phyloP scores from a whole-genome alignment of 805 yeast species.

The Dipodascus albidus region DNA sequence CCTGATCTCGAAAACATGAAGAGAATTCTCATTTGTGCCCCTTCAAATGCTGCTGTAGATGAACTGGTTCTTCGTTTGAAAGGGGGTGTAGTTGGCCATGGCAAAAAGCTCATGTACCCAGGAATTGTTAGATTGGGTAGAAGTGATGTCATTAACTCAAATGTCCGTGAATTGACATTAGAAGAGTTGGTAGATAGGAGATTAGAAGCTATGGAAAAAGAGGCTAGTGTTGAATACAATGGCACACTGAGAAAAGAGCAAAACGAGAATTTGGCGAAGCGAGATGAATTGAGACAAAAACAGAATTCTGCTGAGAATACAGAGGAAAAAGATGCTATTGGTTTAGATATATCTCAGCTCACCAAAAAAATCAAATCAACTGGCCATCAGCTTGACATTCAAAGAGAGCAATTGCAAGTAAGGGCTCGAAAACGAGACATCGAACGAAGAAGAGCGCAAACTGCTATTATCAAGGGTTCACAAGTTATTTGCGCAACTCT shows the following conservation, averaged over 20 bases:
- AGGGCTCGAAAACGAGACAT: constrained; percentile 66
- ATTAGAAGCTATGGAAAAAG: constrained; percentile 26
- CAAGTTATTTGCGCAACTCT: constrained; percentile 85
- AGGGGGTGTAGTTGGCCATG: constrained; percentile 43
- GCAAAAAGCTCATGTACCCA: constrained; percentile 41
- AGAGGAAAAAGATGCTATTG: constrained; percentile 12
- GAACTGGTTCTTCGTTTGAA: constrained; percentile 78
- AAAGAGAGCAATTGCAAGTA: constrained; percentile 60
- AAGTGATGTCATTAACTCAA: constrained; percentile 72
- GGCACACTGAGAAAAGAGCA: constrained; percentile 40
- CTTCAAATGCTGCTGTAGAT: constrained; percentile 98
- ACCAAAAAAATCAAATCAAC: constrained; percentile 52
- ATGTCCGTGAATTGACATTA: constrained; percentile 71
- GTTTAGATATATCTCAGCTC: constrained; percentile 43
- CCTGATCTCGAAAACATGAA: constrained; percentile 24
- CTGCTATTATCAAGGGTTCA: constrained; percentile 57
- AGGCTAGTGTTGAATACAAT: constrained; percentile 25
- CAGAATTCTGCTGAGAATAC: constrained; percentile 4
- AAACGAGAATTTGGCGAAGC: constrained; percentile 40
- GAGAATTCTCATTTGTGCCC: constrained; percentile 86
- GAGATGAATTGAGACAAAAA: constrained; percentile 42
- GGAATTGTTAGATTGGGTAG: constrained; percentile 79
- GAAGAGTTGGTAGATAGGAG: constrained; percentile 74
- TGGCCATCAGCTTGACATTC: constrained; percentile 64
- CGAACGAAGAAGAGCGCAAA: constrained; percentile 64